Evolutionary conservation across 768 basidiomycete species (phyloP).

Genomic region (Kwoniella sp.): DNA sequence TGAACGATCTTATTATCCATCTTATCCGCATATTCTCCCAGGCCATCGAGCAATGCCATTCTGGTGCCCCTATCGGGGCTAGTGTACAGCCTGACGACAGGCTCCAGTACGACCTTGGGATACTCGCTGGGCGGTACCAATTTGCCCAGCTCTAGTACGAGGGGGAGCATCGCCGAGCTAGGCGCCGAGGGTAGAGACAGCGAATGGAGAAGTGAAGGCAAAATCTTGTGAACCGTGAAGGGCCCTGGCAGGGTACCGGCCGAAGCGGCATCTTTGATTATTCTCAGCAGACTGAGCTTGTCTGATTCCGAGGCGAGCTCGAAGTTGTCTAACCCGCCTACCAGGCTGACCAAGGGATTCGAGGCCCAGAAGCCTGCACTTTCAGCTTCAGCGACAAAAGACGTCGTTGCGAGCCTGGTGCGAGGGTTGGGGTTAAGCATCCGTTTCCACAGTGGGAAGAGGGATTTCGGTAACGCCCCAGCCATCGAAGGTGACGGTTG

Average conservation of each 20-base stretch:
- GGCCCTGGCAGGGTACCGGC: slow-evolving; percentile 78
- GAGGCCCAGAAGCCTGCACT: slow-evolving; percentile 72
- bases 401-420: slow-evolving; percentile 71
- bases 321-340: slow-evolving; percentile 82
- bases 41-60: slow-evolving; percentile 87
- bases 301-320: slow-evolving; percentile 78
- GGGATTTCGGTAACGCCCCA: slow-evolving; percentile 70
- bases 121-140: slow-evolving; percentile 69
- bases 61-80: slow-evolving; percentile 90
- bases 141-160: slow-evolving; percentile 78
- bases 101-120: slow-evolving; percentile 67
- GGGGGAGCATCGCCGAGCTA: slow-evolving; percentile 73
- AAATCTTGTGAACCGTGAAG: slow-evolving; percentile 79
- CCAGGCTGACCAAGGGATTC: slow-evolving; percentile 83
- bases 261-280: slow-evolving; percentile 68
- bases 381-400: slow-evolving; percentile 70
- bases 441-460: slow-evolving; percentile 82
- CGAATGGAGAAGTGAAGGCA: slow-evolving; percentile 70
- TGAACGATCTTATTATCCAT: slow-evolving; percentile 80
- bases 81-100: slow-evolving; percentile 79
- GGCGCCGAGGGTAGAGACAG: slow-evolving; percentile 52
- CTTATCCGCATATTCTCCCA: slow-evolving; percentile 81
- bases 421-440: slow-evolving; percentile 88
- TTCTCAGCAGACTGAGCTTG: slow-evolving; percentile 71
- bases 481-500: slow-evolving; percentile 73